Base-by-base conservation (phyloP, 305 asterid species). In the Fraxinus ornus region DNA sequence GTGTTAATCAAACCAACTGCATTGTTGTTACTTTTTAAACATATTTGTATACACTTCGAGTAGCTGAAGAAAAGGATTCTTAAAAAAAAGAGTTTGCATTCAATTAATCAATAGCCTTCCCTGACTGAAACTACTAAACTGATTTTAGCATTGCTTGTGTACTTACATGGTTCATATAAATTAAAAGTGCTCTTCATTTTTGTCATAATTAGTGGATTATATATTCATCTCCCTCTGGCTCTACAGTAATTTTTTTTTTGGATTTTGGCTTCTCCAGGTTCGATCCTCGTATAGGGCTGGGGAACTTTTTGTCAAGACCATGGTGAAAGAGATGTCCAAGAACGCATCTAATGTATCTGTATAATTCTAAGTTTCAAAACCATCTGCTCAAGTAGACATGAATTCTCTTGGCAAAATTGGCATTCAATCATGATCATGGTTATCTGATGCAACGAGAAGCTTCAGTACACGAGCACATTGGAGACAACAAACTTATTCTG, bases 271-370 rank as follows among this genome's bases (percentile, higher is more conserved):
- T 86, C 81, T 81, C 55, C 87, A 95, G 99, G 99, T 96, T 76
- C 98, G 98, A 78, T 96, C 99, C 12, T 96, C 99, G 0, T 96
- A 96, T 78, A 91, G 98, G 84, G 99, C 98, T 22, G 99, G 99
- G 62, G 99, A 96, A 88, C 93, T 96, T 17, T 96, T 94, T 89
- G 98, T 96, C 37, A 77, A 93, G 91, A 91, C 96, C 17, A 93
- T 96, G 94, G 97, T 96, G 84, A 93, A 91, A 89, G 95, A 92
- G 88, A 91, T 74, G 81, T 79, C 90, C 64, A 87, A 80, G 76
- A 70, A 79, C 76, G 77, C 82, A 0, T 47, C 83, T 32, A 44
- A 32, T 6, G 33, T 35, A 22, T 68, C 86, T 33, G 17, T 22
- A 17, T 71, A 71, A 33, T 2, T 33, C 24, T 0, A 32, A 30